phyloP scores from a whole-genome alignment of 2,329 filamentous ascomycete genomes.

The Colletotrichum limetticola region DNA sequence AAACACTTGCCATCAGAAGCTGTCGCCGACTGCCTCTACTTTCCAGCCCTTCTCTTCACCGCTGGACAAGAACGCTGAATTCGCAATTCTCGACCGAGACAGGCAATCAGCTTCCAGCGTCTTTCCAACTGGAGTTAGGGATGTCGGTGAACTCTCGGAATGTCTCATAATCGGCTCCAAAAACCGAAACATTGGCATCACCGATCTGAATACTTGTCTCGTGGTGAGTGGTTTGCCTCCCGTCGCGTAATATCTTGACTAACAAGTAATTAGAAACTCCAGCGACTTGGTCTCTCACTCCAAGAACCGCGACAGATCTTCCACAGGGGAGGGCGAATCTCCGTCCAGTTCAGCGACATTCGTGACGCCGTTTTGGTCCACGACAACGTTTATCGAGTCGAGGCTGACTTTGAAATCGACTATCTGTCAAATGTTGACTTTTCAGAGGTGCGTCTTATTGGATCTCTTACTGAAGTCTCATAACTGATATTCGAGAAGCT shows the following conservation, averaged over 20 bases:
- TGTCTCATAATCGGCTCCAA: conserved; percentile 22
- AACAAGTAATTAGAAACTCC: conserved; percentile 35
- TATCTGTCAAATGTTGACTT: conserved; percentile 58
- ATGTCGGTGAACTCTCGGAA: conserved; percentile 11
- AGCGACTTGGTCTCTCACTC: conserved; percentile 43
- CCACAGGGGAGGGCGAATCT: conserved; percentile 53
- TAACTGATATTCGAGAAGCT: conserved; percentile 24
- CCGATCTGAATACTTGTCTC: conserved; percentile 57
- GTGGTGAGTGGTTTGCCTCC: conserved; percentile 48
- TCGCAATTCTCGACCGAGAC: neutral
- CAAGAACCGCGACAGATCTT: conserved; percentile 51
- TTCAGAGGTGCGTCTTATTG: conserved; percentile 45
- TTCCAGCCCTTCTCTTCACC: conserved; percentile 64
- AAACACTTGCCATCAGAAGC: conserved; percentile 50
- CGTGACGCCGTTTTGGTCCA: conserved; percentile 66
- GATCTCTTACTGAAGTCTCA: neutral
- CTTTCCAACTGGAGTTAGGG: neutral
- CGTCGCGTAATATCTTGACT: neutral
- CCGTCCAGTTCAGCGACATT: conserved; percentile 69
- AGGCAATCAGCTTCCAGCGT: neutral
- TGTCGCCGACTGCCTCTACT: conserved; percentile 72
- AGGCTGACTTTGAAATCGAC: conserved; percentile 58
- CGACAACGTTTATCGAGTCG: conserved; percentile 55
- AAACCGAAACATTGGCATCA: conserved; percentile 34
- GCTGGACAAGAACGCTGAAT: neutral